Base-by-base conservation (phyloP, 306 rosid genomes). In the Gynostemma pentaphyllum region DNA sequence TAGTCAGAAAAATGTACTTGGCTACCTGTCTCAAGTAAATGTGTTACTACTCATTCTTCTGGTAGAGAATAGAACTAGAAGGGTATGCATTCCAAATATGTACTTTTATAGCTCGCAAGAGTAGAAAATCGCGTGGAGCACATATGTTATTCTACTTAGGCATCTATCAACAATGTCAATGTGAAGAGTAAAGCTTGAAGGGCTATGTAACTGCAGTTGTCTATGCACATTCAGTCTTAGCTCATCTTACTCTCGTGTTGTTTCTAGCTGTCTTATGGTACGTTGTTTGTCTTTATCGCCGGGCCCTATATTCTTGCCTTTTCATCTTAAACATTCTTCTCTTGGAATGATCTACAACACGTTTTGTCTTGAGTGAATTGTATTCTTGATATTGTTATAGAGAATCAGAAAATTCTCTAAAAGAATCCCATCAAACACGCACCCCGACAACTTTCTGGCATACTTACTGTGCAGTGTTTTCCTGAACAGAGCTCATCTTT, bases 401-500 rank as follows among this genome's bases (percentile, higher is more conserved):
- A 59, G 65, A n/a, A n/a, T n/a, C n/a, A n/a, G n/a, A 59, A 18
- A 32, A 0, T 30, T 18, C 10, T 48, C 28, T 5, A 56, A 18
- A 16, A 34, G 21, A 59, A 39, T 21, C 19, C 29, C 15, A 12
- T 36, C 64, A n/a, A n/a, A n/a, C n/a, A n/a, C n/a, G n/a, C 14
- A n/a, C 41, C 13, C 10, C 14, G 8, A 54, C 24, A 39, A 23
- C 65, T 12, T 21, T 36, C 65, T 11, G 19, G 32, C 47, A 19
- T 32, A 36, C 34, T 26, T 32, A 21, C 14, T 19, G 11, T 37
- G 46, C 12, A 0, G 15, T 36, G 65, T 21, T 19, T 59, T 59
- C 47, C 45, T 57, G 64, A 34, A 36, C 45, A 19, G 39, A 30
- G 45, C 45, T 37, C 22, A 59, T 59, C 65, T 47, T 37, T 59